phyloP scores from a whole-genome alignment of 2,329 filamentous ascomycete genomes.

The Microdochium trichocladiopsis region DNA sequence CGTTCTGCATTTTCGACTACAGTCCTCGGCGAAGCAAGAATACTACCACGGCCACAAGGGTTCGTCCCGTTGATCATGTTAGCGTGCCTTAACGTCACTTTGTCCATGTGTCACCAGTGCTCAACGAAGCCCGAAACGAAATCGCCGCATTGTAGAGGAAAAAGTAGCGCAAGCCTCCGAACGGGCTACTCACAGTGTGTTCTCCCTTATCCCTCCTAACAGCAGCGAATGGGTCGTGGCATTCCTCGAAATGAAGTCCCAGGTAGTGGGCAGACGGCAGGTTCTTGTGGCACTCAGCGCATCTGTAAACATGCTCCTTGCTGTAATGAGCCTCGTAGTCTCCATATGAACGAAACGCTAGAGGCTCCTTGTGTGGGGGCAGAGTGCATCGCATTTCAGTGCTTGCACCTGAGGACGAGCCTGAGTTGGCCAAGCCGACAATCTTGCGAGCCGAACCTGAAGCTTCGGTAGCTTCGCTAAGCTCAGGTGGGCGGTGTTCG shows the following conservation, averaged over 20 bases:
- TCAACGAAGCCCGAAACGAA: too few species aligned
- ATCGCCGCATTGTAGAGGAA: too few species aligned
- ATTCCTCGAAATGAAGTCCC: conserved; percentile 80
- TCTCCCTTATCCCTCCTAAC: conserved; percentile 73
- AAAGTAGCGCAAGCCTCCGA: background rate
- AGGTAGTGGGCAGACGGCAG: conserved; percentile 81
- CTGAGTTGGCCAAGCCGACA: conserved; percentile 46
- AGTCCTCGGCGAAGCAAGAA: conserved; percentile 83
- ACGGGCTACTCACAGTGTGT: conserved; percentile 59
- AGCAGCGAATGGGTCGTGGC: conserved; percentile 74
- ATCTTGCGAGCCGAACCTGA: conserved; percentile 41
- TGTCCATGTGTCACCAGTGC: too few species aligned
- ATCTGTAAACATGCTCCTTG: conserved; percentile 76
- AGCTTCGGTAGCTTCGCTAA: conserved; percentile 6
- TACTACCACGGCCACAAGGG: conserved; percentile 42
- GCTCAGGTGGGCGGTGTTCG: conserved; percentile 15
- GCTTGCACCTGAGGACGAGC: conserved; percentile 22
- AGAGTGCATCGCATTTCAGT: conserved; percentile 71
- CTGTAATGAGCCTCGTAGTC: conserved; percentile 86
- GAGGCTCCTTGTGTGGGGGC: conserved; percentile 65
- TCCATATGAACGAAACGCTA: conserved; percentile 66
- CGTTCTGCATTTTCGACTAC: conserved; percentile 76
- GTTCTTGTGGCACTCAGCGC: conserved; percentile 76
- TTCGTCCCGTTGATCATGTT: background rate
- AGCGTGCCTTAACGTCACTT: too few species aligned